Evolutionary conservation across 1,139 yeast species (phyloP), one percentile per base, ranked within the genome.

Genomic region (Kodamaea suecica): DNA sequence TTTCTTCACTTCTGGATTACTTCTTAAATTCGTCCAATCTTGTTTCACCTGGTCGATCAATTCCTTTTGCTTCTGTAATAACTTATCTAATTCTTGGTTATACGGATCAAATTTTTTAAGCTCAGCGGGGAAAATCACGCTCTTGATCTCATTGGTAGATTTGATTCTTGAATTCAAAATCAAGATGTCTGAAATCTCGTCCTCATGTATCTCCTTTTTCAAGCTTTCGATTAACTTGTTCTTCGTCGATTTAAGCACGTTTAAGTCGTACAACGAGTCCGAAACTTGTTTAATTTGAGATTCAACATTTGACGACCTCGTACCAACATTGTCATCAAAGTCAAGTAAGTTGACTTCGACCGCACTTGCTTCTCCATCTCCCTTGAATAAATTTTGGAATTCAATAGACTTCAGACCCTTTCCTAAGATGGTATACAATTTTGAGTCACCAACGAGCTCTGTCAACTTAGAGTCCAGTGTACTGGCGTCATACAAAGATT

Each of bases 181-280:
- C 25, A 92, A 67, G 17, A 83, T 69, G 38, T 84, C 81, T 0
- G 95, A 83, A 34, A 90, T 87, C 53, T 92, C 97, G 57, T 92
- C 98, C 14, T 74, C 70, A 49, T 83, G 95, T 27, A 86, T 80
- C 36, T 75, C 76, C 5, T 66, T 71, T 53, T 87, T 88, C 52
- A 90, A 69, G 33, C 79, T 86, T 3, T 70, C 70, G 29, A 85
- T 66, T 2, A 83, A 70, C 30, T 77, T 68, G 13, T 63, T 58
- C 36, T 95, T 78, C 50, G 84, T 92, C 21, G 73, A 65, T 48
- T 75, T 73, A 25, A 82, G 49, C 8, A 50, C 49, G 34, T 67
- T 65, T 44, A 73, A 48, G 41, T 66, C 70, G 44, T 75, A 64
- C 37, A 76, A 58, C 32, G 66, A 46, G 17, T 75, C 73, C 36